Evolutionary conservation across 331 rosid genomes (phyloP).

Genomic region (Saraca asoca): DNA sequence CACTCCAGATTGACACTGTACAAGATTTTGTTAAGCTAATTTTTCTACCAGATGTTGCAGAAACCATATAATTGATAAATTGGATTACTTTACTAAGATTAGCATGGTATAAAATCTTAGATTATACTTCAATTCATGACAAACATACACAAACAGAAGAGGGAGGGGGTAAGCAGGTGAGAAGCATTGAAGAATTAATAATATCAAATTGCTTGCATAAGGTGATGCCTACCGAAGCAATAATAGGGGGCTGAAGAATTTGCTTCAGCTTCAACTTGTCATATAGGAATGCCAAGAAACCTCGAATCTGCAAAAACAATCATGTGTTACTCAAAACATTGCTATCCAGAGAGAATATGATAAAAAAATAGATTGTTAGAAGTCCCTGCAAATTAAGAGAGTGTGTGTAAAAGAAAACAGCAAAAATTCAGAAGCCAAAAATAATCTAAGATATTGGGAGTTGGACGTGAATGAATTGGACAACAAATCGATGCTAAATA

Average conservation of each 20-base stretch:
- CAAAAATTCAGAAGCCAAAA: constrained; percentile 24
- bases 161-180: constrained; percentile 1
- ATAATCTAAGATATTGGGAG: neutral
- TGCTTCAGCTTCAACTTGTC: constrained; percentile 92
- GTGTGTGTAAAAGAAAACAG: constrained; percentile 20
- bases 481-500: constrained; percentile 6
- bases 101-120: neutral
- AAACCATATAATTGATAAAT: neutral
- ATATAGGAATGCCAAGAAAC: constrained; percentile 40
- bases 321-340: constrained; percentile 27
- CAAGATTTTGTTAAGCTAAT: constrained; percentile 4
- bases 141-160: constrained; percentile 7
- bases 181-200: constrained; percentile 1
- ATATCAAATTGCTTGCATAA: constrained; percentile 16
- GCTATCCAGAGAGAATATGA: neutral
- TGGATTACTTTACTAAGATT: constrained; percentile 5
- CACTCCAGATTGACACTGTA: constrained; percentile 2
- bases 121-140: neutral
- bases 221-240: constrained; percentile 83
- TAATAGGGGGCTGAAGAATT: constrained; percentile 90
- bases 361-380: constrained; percentile 1
- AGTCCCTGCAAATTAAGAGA: neutral
- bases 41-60: constrained; percentile 25
- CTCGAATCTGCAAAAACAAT: constrained; percentile 60
- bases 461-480: neutral